These are phyloP conservation scores for Linaria vulgaris DNA, from an alignment of 257 asterid genomes.

Conservation along the genomic window DNA sequence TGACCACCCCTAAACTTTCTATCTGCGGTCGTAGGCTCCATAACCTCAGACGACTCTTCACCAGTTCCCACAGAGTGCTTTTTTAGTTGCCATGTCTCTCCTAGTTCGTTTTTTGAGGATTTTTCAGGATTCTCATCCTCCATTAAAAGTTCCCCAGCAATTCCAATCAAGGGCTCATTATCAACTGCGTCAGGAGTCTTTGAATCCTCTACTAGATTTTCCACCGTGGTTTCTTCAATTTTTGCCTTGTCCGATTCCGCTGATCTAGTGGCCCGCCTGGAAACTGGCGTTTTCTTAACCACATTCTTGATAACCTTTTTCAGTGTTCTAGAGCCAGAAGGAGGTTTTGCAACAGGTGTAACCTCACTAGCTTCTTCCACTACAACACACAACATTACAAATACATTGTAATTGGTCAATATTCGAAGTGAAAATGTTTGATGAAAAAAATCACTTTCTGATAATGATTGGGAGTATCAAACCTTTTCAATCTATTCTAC, in stretches of 20 bases:
- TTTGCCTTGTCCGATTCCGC: constrained; percentile 17
- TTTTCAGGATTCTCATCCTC: constrained; percentile 31
- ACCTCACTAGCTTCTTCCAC: constrained; percentile 32
- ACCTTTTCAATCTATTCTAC: too few relatives aligned
- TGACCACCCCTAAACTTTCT: constrained; percentile 31
- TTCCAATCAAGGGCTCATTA: constrained; percentile 13
- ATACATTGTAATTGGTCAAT: too few relatives aligned
- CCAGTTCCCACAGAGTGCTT: constrained; percentile 22
- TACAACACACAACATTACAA: constrained; percentile 23
- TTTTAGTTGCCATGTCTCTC: constrained; percentile 20
- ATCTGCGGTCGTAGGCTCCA: constrained; percentile 23
- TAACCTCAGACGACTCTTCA: constrained; percentile 22
- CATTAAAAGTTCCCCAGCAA: constrained; percentile 8
- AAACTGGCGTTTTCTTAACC: constrained; percentile 32
- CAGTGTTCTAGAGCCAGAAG: constrained; percentile 31
- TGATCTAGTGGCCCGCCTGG: constrained; percentile 27
- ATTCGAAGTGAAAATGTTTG: background rate
- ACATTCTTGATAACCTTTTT: constrained; percentile 46
- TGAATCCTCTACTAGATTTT: constrained; percentile 16
- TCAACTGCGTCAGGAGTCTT: constrained; percentile 17
- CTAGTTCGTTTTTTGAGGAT: constrained; percentile 25
- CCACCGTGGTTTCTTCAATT: constrained; percentile 18
- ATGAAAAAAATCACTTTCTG: background rate
- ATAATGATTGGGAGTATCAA: background rate
- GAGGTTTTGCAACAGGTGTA: constrained; percentile 35